These are phyloP conservation scores for Tuber calosporum DNA, from an alignment of 495 filamentous ascomycete genomes.

Conservation along the genomic window DNA sequence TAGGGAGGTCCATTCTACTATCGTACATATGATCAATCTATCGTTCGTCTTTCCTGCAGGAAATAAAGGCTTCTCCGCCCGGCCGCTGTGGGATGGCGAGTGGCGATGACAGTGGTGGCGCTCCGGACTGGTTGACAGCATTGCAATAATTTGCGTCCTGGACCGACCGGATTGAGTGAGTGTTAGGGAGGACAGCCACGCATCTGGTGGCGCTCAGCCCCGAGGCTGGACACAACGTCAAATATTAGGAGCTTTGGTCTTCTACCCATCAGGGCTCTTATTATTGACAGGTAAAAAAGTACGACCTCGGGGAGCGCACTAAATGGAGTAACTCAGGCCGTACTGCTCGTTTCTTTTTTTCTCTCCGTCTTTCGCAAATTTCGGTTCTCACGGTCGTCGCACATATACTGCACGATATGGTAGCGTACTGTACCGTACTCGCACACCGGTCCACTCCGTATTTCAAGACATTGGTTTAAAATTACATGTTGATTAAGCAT, in stretches of 20 bases:
- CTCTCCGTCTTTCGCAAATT: neutral
- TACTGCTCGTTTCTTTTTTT: neutral
- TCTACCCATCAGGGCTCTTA: neutral
- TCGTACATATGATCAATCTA: too few relatives aligned
- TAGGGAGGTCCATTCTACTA: conserved; percentile 2
- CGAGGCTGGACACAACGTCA: neutral
- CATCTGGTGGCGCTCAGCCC: neutral
- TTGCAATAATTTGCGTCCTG: neutral
- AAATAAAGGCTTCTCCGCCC: neutral
- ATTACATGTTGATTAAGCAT: neutral
- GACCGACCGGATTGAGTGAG: neutral
- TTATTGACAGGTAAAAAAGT: neutral
- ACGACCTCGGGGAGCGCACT: neutral
- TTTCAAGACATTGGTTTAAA: conserved; percentile 3
- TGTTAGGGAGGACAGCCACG: neutral
- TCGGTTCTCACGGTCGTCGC: neutral
- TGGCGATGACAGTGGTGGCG: neutral
- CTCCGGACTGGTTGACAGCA: neutral
- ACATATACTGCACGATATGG: too few relatives aligned
- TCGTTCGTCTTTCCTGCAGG: neutral
- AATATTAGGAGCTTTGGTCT: neutral
- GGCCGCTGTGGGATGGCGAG: neutral
- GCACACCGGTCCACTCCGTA: neutral
- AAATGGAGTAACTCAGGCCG: neutral
- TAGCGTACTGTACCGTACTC: neutral